Base-by-base conservation (phyloP, 129 eudicot genomes). In the Chrysanthemum lavandulifolium region DNA sequence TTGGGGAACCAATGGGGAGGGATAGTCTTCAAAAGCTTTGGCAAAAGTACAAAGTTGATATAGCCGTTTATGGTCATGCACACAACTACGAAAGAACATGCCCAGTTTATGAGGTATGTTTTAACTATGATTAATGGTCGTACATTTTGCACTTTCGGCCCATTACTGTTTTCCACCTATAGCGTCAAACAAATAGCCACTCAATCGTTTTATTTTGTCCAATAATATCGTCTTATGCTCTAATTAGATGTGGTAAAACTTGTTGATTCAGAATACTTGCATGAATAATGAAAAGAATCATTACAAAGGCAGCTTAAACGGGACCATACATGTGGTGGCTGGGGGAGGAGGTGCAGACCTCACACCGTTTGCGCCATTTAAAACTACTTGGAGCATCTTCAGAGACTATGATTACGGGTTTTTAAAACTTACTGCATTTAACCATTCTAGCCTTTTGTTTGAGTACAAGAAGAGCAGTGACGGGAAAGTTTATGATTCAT, bases 21-120 rank as follows among this genome's bases (percentile, higher is more conserved):
- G 86, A 86, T 57, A 67, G 88, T 79, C 86, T 89, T 68, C 86
- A 89, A 63, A 87, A 82, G 69, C 91, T 90, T 14, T 90, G 96
- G 94, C 91, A 85, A 68, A 85, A 85, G 69, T 83, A 90, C 73
- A 90, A 85, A 78, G 96, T 87, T 72, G 96, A 90, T 75, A 79
- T 90, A 47, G 97, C 97, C 13, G 9, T 90, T 31, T 90, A 71
- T 77, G 97, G 97, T 15, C 97, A 90, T 61, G 89, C 83, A 7
- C 96, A 90, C 62, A 84, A 90, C 51, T 90, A 90, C 10, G 96
- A 90, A 81, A 78, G 97, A 49, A 85, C 87, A 0, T 87, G 94
- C 52, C 94, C 89, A 4, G 74, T 90, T 33, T 90, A 90, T 33
- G 84, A 90, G 94, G 94, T 90, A 84, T 67, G n/a, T 62, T 69